These are phyloP conservation scores for Cladosporium sp. DNA, from an alignment of 2,329 filamentous ascomycete genomes.

Conservation along the genomic window DNA sequence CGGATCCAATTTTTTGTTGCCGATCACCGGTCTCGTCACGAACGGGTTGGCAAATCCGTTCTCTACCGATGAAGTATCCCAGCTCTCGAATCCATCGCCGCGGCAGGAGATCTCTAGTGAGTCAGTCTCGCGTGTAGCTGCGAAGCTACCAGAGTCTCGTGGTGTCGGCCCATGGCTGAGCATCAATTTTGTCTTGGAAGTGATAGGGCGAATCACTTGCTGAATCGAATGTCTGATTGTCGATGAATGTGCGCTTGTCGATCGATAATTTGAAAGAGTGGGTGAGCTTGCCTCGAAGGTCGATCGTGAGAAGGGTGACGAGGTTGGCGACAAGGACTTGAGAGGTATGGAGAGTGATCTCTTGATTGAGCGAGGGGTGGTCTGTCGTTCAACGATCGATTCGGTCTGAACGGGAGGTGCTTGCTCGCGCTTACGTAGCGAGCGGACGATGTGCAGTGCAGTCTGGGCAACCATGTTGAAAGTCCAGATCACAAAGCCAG, in stretches of 20 bases:
- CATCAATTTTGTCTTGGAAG: slow-evolving; percentile 55
- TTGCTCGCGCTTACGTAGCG: slow-evolving; percentile 15
- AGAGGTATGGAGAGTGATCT: slow-evolving; percentile 21
- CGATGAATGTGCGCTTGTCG: slow-evolving; percentile 16
- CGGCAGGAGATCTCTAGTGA: slow-evolving; percentile 36
- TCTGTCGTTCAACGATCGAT: slow-evolving; percentile 4
- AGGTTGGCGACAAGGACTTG: slow-evolving; percentile 20
- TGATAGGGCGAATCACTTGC: slow-evolving; percentile 47
- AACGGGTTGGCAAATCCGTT: slow-evolving; percentile 57
- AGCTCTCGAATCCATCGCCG: slow-evolving; percentile 65
- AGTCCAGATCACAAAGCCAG: slow-evolving; percentile 26
- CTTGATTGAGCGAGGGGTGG: slow-evolving; percentile 12
- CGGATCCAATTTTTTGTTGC: slow-evolving; percentile 58
- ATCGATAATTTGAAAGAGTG: slow-evolving; percentile 16
- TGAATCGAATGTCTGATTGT: slow-evolving; percentile 24
- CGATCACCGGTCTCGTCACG: slow-evolving; percentile 34
- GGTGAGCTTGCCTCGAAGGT: slow-evolving; percentile 21
- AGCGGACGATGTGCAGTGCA: slow-evolving; percentile 23
- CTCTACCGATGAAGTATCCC: slow-evolving; percentile 68
- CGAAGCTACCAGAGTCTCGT: slow-evolving; percentile 28
- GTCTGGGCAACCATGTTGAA: slow-evolving; percentile 23
- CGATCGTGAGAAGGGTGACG: slow-evolving; percentile 19
- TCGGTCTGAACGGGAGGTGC: not conserved
- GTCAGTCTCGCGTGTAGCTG: slow-evolving; percentile 23
- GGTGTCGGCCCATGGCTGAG: slow-evolving; percentile 50